Percentiles rank a stretch among this genome's conserved stretches.
phyloP scores from a whole-genome alignment of 768 basidiomycete genomes.

The Cyclocybe cylindracea region DNA sequence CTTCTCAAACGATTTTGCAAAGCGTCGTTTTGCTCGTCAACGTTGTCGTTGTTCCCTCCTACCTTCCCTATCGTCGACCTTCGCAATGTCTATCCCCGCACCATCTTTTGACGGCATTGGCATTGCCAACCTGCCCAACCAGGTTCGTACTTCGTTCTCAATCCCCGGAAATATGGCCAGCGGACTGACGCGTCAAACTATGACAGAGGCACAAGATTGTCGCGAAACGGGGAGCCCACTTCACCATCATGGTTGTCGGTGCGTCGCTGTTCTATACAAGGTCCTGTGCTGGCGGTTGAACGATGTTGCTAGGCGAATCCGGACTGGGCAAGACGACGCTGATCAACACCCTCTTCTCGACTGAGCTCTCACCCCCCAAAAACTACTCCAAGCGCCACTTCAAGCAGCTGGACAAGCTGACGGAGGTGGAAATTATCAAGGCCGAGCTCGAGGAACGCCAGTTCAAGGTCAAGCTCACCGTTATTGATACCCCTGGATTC shows the following conservation, averaged over 20 bases:
- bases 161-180: background rate
- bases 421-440: conserved; percentile 99
- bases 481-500: conserved; percentile 98
- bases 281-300: background rate
- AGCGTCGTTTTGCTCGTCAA: conserved; percentile 13
- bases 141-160: conserved; percentile 51
- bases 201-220: conserved; percentile 97
- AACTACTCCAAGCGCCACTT: conserved; percentile 87
- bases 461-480: conserved; percentile 99
- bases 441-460: conserved; percentile 98
- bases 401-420: conserved; percentile 98
- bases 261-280: conserved; percentile 24
- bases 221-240: conserved; percentile 94
- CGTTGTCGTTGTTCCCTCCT: conserved; percentile 23
- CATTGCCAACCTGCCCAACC: conserved; percentile 97
- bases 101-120: conserved; percentile 78
- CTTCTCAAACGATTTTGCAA: conserved; percentile 40
- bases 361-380: conserved; percentile 89
- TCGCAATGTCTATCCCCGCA: conserved; percentile 45
- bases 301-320: conserved; percentile 74
- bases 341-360: conserved; percentile 99
- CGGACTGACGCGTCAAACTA: conserved; percentile 28
- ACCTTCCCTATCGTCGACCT: conserved; percentile 12
- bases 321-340: conserved; percentile 96
- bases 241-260: conserved; percentile 99